Evolutionary conservation across 2,329 filamentous ascomycete species (phyloP).

Genomic region (Botrytis porri): DNA sequence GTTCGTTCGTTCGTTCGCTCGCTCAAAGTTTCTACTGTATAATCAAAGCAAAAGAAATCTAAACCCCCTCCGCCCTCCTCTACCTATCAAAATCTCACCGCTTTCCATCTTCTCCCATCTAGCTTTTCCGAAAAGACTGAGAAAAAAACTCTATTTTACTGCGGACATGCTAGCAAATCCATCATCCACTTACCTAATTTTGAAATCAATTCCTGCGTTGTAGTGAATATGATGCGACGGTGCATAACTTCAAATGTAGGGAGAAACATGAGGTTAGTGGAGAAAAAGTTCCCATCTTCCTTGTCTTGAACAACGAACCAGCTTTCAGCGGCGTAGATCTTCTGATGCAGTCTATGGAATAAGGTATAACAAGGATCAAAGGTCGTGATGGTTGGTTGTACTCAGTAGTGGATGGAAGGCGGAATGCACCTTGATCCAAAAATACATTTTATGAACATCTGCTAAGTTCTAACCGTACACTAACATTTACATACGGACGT

Average conservation of each 20-base stretch:
- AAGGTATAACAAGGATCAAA: conserved; percentile 18
- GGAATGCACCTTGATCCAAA: conserved; percentile 19
- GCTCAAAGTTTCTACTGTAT: background rate
- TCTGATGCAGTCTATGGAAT: conserved; percentile 18
- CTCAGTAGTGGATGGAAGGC: background rate
- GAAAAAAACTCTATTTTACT: conserved; percentile 1
- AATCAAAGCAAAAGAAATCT: background rate
- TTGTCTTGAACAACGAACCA: conserved; percentile 15
- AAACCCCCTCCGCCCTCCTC: background rate
- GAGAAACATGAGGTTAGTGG: background rate
- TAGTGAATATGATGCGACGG: conserved; percentile 5
- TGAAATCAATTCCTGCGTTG: conserved; percentile 9
- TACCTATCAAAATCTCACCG: background rate
- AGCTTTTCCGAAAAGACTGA: conserved; percentile 4
- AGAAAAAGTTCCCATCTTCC: conserved; percentile 2
- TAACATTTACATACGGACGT: background rate
- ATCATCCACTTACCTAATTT: conserved; percentile 5
- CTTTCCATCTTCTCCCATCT: background rate
- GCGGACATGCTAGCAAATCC: background rate
- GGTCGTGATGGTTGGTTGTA: background rate
- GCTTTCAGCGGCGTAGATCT: conserved; percentile 18
- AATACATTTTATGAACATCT: conserved; percentile 6
- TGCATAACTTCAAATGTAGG: conserved; percentile 2
- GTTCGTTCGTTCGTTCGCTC: background rate
- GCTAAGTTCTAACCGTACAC: background rate